phyloP scores from a whole-genome alignment of 2,329 filamentous ascomycete genomes.

The Pseudogymnoascus sp. region DNA sequence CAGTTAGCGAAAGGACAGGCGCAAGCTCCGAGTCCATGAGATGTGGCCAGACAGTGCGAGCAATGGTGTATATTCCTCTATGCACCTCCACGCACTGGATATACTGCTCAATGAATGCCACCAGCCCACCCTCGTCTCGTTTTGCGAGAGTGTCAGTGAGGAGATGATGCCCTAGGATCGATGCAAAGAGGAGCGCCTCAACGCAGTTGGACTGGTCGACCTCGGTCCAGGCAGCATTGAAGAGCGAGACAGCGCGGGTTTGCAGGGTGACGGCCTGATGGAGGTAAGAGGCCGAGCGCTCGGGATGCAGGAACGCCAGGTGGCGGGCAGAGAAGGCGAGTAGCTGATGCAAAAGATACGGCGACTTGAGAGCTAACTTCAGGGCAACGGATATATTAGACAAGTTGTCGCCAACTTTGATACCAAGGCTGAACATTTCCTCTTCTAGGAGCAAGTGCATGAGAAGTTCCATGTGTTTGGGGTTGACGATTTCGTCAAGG shows the following conservation, averaged over 20 bases:
- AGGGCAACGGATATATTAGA: conserved; percentile 20
- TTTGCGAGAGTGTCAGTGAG: conserved; percentile 29
- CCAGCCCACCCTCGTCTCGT: conserved; percentile 19
- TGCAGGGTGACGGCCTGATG: conserved; percentile 28
- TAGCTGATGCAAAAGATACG: conserved; percentile 32
- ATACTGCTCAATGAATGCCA: conserved; percentile 27
- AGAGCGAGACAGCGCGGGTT: conserved; percentile 24
- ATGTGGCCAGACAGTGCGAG: conserved; percentile 23
- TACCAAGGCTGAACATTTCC: conserved; percentile 24
- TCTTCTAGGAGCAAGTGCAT: conserved; percentile 24
- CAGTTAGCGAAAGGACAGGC: conserved; percentile 20
- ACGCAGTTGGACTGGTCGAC: conserved; percentile 28
- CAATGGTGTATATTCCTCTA: conserved; percentile 18
- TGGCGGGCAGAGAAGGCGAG: conserved; percentile 33
- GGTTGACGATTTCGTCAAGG: conserved; percentile 24
- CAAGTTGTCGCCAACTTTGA: conserved; percentile 17
- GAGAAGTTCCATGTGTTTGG: conserved; percentile 32
- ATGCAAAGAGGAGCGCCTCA: conserved; percentile 30
- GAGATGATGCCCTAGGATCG: conserved; percentile 30
- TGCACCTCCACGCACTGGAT: conserved; percentile 25
- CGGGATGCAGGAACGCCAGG: conserved; percentile 26
- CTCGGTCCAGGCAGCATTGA: conserved; percentile 22
- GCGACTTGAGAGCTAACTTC: conserved; percentile 21
- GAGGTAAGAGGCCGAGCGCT: conserved; percentile 20
- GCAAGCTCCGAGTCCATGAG: conserved; percentile 25